These are phyloP conservation scores for Curvularia lunata DNA, from an alignment of 2,329 filamentous ascomycete genomes.

Conservation along the genomic window DNA sequence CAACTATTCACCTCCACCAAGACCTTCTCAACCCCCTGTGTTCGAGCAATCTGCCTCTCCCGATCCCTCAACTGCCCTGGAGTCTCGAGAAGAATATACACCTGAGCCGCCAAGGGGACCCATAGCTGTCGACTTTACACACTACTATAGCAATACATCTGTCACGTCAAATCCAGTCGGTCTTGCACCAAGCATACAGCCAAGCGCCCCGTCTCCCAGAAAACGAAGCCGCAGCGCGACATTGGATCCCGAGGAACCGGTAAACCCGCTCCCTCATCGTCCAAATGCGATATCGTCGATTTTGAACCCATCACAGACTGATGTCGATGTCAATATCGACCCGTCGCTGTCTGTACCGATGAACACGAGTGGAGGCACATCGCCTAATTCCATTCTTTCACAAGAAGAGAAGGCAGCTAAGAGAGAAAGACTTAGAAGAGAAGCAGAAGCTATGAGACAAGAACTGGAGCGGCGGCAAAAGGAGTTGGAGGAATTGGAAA, in stretches of 20 bases:
- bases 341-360: constrained; percentile 37
- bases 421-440: constrained; percentile 40
- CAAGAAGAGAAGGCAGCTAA: constrained; percentile 40
- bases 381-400: constrained; percentile 22
- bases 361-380: constrained; percentile 27
- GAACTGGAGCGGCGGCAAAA: constrained; percentile 38
- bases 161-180: constrained; percentile 23
- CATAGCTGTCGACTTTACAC: constrained; percentile 48
- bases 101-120: constrained; percentile 38
- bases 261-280: constrained; percentile 38
- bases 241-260: constrained; percentile 37
- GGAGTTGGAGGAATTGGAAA: constrained; percentile 43
- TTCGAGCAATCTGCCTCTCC: constrained; percentile 47
- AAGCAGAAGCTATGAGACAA: constrained; percentile 42
- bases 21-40: constrained; percentile 35
- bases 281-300: constrained; percentile 46
- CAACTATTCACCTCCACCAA: constrained; percentile 40
- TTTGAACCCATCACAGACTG: constrained; percentile 37
- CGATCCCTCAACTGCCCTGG: constrained; percentile 39
- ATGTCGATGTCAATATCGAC: constrained; percentile 40
- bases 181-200: constrained; percentile 24
- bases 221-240: constrained; percentile 48
- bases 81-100: constrained; percentile 38
- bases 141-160: constrained; percentile 34
- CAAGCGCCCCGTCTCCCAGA: constrained; percentile 35